phyloP scores from a whole-genome alignment of 2,329 filamentous ascomycete species.

The Gnomoniopsis sp. region DNA sequence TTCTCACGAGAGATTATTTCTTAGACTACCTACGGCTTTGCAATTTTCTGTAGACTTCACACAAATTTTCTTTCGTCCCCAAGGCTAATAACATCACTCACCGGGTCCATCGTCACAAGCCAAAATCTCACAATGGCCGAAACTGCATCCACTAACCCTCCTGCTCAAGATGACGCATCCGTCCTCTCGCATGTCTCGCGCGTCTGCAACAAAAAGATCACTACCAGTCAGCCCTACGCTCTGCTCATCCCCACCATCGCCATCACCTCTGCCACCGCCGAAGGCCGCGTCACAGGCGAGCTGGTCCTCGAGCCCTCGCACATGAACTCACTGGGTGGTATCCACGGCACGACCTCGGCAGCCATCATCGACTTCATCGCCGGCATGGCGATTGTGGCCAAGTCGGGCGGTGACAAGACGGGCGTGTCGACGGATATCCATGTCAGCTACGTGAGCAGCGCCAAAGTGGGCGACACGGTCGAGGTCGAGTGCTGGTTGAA shows the following conservation, averaged over 20 bases:
- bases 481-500: slow-evolving; percentile 66
- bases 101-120: no score
- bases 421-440: slow-evolving; percentile 75
- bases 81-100: no score
- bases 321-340: slow-evolving; percentile 63
- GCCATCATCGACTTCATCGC: slow-evolving; percentile 72
- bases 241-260: slow-evolving; percentile 45
- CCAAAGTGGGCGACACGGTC: slow-evolving; percentile 60
- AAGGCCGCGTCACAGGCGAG: slow-evolving; percentile 45
- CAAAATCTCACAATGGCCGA: slow-evolving; percentile 8
- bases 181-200: slow-evolving; percentile 24
- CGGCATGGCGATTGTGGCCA: slow-evolving; percentile 67
- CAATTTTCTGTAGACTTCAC: no score
- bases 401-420: slow-evolving; percentile 58
- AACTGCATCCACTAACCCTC: slow-evolving; percentile 1
- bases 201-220: slow-evolving; percentile 35
- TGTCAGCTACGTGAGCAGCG: slow-evolving; percentile 64
- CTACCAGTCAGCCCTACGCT: slow-evolving; percentile 51
- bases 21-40: no score
- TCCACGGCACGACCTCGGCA: slow-evolving; percentile 71
- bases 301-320: slow-evolving; percentile 52
- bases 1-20: no score
- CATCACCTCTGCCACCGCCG: slow-evolving; percentile 38
- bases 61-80: no score
- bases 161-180: not conserved